Evolutionary conservation across 2,329 filamentous ascomycete genomes (phyloP).

Genomic region (Phialemoniopsis sp.): DNA sequence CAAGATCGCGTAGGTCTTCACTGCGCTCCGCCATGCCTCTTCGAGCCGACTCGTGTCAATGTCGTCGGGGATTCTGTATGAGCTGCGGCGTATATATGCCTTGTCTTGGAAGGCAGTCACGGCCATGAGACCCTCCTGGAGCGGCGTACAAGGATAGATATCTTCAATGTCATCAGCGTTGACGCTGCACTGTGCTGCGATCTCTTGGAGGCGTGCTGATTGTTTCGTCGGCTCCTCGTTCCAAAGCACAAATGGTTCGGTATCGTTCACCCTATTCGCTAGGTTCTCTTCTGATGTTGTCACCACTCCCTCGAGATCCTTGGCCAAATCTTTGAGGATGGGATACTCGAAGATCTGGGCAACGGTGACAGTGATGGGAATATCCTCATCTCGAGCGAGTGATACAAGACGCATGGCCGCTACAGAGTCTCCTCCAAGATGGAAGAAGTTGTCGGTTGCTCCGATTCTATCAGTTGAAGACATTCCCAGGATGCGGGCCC

Average conservation of each 20-base stretch:
- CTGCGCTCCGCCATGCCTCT: too few species aligned
- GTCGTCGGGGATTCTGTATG: slow-evolving; percentile 2
- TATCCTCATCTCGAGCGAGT: slow-evolving; percentile 41
- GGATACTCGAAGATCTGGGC: slow-evolving; percentile 49
- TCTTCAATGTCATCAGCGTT: too few species aligned
- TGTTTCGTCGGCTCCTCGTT: too few species aligned
- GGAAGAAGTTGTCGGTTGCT: slow-evolving; percentile 56
- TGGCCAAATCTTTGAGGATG: slow-evolving; percentile 48
- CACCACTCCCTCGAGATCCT: too few species aligned
- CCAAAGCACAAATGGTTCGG: too few species aligned
- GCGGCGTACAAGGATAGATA: slow-evolving; percentile 14
- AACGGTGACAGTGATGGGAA: slow-evolving; percentile 48
- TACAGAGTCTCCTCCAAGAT: slow-evolving; percentile 56
- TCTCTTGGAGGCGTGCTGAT: too few species aligned
- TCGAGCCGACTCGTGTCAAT: too few species aligned
- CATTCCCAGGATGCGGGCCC: slow-evolving; percentile 42
- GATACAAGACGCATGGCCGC: slow-evolving; percentile 58
- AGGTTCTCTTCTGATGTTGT: too few species aligned
- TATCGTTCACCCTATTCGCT: too few species aligned
- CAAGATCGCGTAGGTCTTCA: too few species aligned
- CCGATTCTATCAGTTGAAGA: slow-evolving; percentile 41
- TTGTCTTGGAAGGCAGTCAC: slow-evolving; percentile 3
- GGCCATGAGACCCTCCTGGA: slow-evolving; percentile 14
- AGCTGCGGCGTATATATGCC: slow-evolving; percentile 5
- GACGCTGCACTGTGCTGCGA: too few species aligned